phyloP scores from a whole-genome alignment of 768 basidiomycete genomes.

The Agaricus subrufescens region DNA sequence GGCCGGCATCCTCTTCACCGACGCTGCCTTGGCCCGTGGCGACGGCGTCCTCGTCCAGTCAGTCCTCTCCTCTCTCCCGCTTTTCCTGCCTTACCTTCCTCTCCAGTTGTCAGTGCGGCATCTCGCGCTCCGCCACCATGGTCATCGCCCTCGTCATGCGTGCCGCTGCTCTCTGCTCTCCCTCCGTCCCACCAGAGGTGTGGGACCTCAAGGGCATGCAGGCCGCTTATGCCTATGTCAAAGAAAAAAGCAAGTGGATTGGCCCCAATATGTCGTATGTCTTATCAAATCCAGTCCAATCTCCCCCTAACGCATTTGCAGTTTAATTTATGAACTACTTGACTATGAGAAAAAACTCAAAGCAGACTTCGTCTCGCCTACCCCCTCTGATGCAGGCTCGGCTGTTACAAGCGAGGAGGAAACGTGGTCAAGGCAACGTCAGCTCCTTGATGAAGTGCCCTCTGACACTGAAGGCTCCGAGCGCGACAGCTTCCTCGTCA shows the following conservation, averaged over 20 bases:
- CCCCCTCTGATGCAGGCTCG: conserved; percentile 38
- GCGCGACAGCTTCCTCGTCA: conserved; percentile 50
- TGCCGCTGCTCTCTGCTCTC: conserved; percentile 67
- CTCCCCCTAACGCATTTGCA: conserved; percentile 25
- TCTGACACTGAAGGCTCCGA: conserved; percentile 45
- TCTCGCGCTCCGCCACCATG: conserved; percentile 86
- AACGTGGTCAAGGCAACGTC: conserved; percentile 74
- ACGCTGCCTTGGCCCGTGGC: conserved; percentile 67
- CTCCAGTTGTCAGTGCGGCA: conserved; percentile 85
- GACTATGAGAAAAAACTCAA: conserved; percentile 82
- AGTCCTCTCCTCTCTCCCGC: conserved; percentile 27
- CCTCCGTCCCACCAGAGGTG: conserved; percentile 67
- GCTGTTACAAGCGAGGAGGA: conserved; percentile 58
- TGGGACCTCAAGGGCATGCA: conserved; percentile 86
- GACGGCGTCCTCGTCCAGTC: conserved; percentile 85
- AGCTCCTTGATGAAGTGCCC: conserved; percentile 49
- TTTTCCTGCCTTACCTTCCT: conserved; percentile 17
- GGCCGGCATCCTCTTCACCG: conserved; percentile 76
- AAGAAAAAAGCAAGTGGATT: conserved; percentile 81
- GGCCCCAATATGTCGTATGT: conserved; percentile 95
- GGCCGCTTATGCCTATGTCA: conserved; percentile 84
- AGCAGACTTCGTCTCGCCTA: conserved; percentile 43
- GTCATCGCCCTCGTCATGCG: conserved; percentile 92
- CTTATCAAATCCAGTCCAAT: conserved; percentile 8
- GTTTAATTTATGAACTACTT: conserved; percentile 89